Conservation (phyloP, 2,329 filamentous ascomycete species). For the Penicillium hesseltinei region DNA sequence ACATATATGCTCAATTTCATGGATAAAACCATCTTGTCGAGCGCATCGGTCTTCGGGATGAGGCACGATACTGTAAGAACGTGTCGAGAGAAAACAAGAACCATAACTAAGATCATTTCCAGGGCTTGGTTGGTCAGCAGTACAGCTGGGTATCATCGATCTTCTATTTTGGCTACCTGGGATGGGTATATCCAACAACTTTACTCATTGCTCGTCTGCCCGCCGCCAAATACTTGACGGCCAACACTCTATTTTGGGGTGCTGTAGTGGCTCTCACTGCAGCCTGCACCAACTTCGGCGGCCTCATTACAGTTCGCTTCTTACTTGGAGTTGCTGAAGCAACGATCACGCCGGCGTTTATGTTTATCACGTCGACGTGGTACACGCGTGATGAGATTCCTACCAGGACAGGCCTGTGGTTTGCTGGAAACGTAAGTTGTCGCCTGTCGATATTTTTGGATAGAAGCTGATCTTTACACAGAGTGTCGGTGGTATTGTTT, state of each 20-base stretch:
- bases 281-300: constrained; percentile 49
- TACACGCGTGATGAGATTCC: constrained; percentile 59
- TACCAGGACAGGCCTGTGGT: constrained; percentile 56
- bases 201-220: constrained; percentile 28
- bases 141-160: constrained; percentile 32
- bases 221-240: constrained; percentile 32
- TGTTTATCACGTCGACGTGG: constrained; percentile 57
- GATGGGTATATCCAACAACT: constrained; percentile 29
- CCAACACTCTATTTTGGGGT: constrained; percentile 50
- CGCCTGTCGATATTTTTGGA: background rate
- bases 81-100: background rate
- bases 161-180: constrained; percentile 34
- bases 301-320: constrained; percentile 53
- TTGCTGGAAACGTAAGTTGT: constrained; percentile 31
- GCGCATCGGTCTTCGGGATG: constrained; percentile 58
- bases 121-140: constrained; percentile 21
- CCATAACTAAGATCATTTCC: background rate
- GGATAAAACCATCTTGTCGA: constrained; percentile 59
- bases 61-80: constrained; percentile 42
- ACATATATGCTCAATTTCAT: constrained; percentile 62
- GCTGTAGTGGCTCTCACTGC: constrained; percentile 49
- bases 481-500: constrained; percentile 21
- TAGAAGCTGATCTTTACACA: constrained; percentile 3
- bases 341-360: constrained; percentile 54
- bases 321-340: constrained; percentile 57